Percentiles rank a stretch among this genome's conserved stretches.
These are phyloP conservation scores for Marchantia polymorpha DNA, from an alignment of 225 moss, liverwort and hornwort species.

Conservation along the genomic window DNA sequence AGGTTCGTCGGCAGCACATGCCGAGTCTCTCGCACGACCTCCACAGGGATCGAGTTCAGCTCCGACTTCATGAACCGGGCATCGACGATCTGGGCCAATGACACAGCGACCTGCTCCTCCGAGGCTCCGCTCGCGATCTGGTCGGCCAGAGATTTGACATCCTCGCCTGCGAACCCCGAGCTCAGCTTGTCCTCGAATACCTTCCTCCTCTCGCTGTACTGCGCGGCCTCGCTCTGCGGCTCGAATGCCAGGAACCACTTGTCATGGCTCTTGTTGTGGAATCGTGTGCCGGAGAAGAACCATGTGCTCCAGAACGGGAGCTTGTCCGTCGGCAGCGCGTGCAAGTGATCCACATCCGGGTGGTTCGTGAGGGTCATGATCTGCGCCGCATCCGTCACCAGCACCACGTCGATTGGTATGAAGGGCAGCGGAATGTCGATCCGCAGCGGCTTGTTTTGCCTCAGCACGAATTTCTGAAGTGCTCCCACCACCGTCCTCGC, in stretches of 20 bases:
- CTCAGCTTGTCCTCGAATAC: not conserved
- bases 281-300: constrained; percentile 30
- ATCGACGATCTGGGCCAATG: constrained; percentile 28
- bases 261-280: constrained; percentile 22
- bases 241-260: constrained; percentile 11
- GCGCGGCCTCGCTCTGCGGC: constrained; percentile 21
- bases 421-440: constrained; percentile 39
- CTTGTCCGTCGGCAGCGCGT: constrained; percentile 13
- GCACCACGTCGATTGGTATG: constrained; percentile 34
- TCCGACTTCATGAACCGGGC: constrained; percentile 8
- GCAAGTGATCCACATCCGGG: constrained; percentile 18
- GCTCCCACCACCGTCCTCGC: constrained; percentile 21
- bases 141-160: not conserved
- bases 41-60: not conserved
- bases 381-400: constrained; percentile 30
- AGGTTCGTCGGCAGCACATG: constrained; percentile 16
- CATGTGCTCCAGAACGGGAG: constrained; percentile 24
- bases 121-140: constrained; percentile 4
- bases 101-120: constrained; percentile 30
- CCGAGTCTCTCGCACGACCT: constrained; percentile 5
- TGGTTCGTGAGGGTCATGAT: constrained; percentile 8
- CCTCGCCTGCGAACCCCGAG: not conserved
- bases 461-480: constrained; percentile 14
- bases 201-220: constrained; percentile 11
- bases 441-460: constrained; percentile 23